phyloP scores from a whole-genome alignment of 805 yeast species.

The Nakazawaea sp. region DNA sequence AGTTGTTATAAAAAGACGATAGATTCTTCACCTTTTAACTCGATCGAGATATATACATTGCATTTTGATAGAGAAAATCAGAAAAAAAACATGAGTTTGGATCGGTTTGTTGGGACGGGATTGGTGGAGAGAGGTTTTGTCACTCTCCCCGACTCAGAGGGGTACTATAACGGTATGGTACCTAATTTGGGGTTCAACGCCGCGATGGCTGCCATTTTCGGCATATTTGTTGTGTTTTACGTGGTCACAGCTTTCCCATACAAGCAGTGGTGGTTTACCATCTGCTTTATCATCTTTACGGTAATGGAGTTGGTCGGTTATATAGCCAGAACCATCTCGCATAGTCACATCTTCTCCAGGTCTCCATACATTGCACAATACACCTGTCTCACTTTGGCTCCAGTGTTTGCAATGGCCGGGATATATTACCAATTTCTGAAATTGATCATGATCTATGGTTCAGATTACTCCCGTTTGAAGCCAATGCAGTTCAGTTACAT shows the following conservation, averaged over 20 bases:
- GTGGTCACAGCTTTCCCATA: slow-evolving; percentile 33
- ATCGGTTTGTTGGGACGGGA: too few species aligned
- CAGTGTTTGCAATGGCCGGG: slow-evolving; percentile 82
- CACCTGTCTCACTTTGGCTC: slow-evolving; percentile 67
- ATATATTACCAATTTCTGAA: slow-evolving; percentile 68
- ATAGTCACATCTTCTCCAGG: slow-evolving; percentile 24
- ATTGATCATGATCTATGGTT: slow-evolving; percentile 55
- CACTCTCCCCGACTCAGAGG: neutral
- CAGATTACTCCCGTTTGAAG: slow-evolving; percentile 37
- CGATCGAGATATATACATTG: too few species aligned
- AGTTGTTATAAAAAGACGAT: too few species aligned
- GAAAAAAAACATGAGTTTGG: too few species aligned
- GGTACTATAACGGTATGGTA: slow-evolving; percentile 23
- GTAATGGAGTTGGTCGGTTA: slow-evolving; percentile 65
- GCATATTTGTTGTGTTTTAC: slow-evolving; percentile 36
- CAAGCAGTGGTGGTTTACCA: slow-evolving; percentile 61
- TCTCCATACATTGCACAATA: slow-evolving; percentile 56
- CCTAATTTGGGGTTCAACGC: slow-evolving; percentile 56
- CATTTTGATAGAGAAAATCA: too few species aligned
- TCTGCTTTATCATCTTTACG: slow-evolving; percentile 48
- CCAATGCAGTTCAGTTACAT: slow-evolving; percentile 60
- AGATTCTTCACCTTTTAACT: too few species aligned
- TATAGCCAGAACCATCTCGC: slow-evolving; percentile 47
- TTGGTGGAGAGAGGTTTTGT: neutral
- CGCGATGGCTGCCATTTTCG: slow-evolving; percentile 50